Evolutionary conservation across 805 yeast species (phyloP), one percentile per base, ranked within the genome.

Genomic region (Spencermartinsiella europaea): DNA sequence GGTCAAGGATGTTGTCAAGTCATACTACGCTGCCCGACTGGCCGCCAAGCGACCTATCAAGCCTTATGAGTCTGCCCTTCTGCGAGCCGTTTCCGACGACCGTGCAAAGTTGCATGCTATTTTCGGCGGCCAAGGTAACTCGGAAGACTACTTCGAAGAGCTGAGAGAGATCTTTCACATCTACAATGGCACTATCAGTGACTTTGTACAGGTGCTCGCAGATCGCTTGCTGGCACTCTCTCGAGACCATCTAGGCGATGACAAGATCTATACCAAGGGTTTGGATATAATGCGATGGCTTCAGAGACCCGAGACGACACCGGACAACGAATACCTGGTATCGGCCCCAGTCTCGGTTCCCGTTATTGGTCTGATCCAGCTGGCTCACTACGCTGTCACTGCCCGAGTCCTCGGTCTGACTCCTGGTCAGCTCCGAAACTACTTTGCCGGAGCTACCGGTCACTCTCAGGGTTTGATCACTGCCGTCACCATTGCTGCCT

Each of bases 111-210:
- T 90, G 47, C 80, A 77, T 50, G 95, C 97, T 53, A 81, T 93
- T 57, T 93, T 91, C 61, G 99, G 99, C 65, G 99, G 99, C 62
- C 99, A 93, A 74, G 99, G 99, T 70, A 91, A 88, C 73, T 83
- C 95, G 44, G 98, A 93, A 64, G 97, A 93, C 66, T 93, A 88
- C 73, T 93, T 93, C 59, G 96, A 90, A 65, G 99, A 93, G 73
- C 78, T 93, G 64, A 81, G 95, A 66, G 95, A 88, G 55, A 66
- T 90, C 49, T 83, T 85, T 73, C 71, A 78, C 54, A 75, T 81
- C 49, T 93, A 93, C 74, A 75, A 81, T 55, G 85, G 86, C 21
- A 73, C 91, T 52, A 72, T 89, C 46, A 67, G 75, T 20, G 91
- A 84, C 58, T 79, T 91, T 57, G 75, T 93, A 57, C 68, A 72